These are phyloP conservation scores for Ophidiomyces ophidiicola DNA, from an alignment of 2,329 filamentous ascomycete genomes.

Conservation along the genomic window DNA sequence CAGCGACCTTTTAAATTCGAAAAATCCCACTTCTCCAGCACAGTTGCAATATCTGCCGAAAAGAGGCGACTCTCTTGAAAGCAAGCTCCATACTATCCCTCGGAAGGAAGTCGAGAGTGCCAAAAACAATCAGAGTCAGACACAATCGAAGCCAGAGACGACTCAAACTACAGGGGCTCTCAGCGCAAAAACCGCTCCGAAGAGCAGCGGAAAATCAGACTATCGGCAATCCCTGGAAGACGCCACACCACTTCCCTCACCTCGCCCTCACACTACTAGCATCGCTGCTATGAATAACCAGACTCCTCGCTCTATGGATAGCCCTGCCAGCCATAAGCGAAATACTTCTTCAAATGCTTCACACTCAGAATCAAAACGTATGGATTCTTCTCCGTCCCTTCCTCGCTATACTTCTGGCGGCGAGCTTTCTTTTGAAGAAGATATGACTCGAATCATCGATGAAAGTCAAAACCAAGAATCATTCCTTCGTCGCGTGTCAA, in stretches of 20 bases:
- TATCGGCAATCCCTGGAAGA: constrained; percentile 10
- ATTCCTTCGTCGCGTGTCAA: constrained; percentile 78
- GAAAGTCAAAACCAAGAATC: constrained; percentile 55
- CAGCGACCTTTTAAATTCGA: neutral
- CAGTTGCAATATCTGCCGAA: constrained; percentile 36
- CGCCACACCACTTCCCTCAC: constrained; percentile 11
- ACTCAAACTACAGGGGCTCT: neutral
- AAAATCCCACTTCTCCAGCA: constrained; percentile 6
- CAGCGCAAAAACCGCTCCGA: neutral
- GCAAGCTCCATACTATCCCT: constrained; percentile 41
- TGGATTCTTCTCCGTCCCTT: constrained; percentile 52
- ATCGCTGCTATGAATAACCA: constrained; percentile 4
- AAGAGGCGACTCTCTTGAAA: constrained; percentile 49
- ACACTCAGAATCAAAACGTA: constrained; percentile 26
- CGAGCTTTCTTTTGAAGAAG: constrained; percentile 89
- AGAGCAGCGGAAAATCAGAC: neutral
- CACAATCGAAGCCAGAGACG: constrained; percentile 2
- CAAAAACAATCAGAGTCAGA: neutral
- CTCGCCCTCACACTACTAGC: constrained; percentile 10
- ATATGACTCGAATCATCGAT: constrained; percentile 77
- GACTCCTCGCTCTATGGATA: constrained; percentile 10
- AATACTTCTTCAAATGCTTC: constrained; percentile 41
- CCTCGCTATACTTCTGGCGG: constrained; percentile 64
- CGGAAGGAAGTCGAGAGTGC: constrained; percentile 50
- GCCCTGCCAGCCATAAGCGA: constrained; percentile 20